phyloP scores from a whole-genome alignment of 2,329 filamentous ascomycete species.

The Paraphoma chrysanthemicola region DNA sequence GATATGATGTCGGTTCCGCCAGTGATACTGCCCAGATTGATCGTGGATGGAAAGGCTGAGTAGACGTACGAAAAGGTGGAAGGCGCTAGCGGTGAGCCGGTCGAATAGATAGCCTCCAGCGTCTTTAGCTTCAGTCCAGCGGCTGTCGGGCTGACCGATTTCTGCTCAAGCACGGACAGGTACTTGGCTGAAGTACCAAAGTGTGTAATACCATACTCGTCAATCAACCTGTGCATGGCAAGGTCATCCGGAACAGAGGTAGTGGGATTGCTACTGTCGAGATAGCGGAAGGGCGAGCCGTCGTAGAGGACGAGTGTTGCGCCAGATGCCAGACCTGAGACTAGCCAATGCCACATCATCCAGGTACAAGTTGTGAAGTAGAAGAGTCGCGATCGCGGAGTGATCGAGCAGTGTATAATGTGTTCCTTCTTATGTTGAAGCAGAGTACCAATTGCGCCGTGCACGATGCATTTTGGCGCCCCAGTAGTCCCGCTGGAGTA shows the following conservation, averaged over 20 bases:
- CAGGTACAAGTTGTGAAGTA: conserved; percentile 96
- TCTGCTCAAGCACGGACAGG: conserved; percentile 87
- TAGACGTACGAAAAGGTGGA: conserved; percentile 95
- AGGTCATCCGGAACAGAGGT: conserved; percentile 71
- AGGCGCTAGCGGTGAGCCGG: conserved; percentile 88
- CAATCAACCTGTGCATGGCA: conserved; percentile 82
- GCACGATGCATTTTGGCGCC: conserved; percentile 89
- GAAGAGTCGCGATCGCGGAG: conserved; percentile 75
- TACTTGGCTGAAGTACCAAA: conserved; percentile 97
- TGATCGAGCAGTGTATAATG: conserved; percentile 82
- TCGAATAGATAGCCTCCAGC: conserved; percentile 89
- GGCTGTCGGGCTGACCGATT: conserved; percentile 47
- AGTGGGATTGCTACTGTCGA: conserved; percentile 49
- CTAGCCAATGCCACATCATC: conserved; percentile 99
- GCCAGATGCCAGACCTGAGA: conserved; percentile 83
- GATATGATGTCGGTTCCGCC: conserved; percentile 97
- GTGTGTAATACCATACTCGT: conserved; percentile 83
- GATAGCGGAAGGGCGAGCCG: conserved; percentile 79
- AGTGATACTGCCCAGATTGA: conserved; percentile 92
- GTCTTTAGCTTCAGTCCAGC: conserved; percentile 60
- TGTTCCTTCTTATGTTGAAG: conserved; percentile 99
- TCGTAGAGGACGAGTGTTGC: conserved; percentile 88
- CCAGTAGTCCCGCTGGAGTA: conserved; percentile 93
- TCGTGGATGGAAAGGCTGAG: conserved; percentile 74
- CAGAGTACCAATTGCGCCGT: conserved; percentile 87